Evolutionary conservation across 257 asterid genomes (phyloP).

Genomic region (Solanum appendiculatum): DNA sequence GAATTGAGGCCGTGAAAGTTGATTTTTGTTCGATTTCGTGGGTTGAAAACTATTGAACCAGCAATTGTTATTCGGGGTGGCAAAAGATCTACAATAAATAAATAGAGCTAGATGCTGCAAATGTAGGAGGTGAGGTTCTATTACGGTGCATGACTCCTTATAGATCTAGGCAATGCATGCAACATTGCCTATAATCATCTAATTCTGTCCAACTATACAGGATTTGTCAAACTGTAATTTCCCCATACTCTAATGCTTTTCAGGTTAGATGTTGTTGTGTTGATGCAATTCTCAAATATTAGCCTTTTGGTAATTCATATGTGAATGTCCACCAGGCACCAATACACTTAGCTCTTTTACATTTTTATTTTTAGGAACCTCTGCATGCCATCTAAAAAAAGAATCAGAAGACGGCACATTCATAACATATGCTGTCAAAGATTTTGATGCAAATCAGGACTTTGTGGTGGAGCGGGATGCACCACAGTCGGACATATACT

Average conservation of each 20-base stretch:
- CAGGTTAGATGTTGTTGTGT: background rate
- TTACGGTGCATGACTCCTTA: background rate
- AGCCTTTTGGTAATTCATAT: background rate
- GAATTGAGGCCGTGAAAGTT: background rate
- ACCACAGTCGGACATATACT: too few species aligned
- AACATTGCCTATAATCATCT: background rate
- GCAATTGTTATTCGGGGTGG: conserved; percentile 2
- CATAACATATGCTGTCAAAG: conserved; percentile 48
- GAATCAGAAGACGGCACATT: conserved; percentile 46
- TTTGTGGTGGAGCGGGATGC: background rate
- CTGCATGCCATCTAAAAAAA: conserved; percentile 79
- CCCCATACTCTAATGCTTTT: background rate
- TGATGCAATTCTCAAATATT: background rate
- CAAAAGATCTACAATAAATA: conserved; percentile 11
- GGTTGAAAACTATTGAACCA: conserved; percentile 9
- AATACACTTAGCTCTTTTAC: background rate
- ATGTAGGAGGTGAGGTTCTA: background rate
- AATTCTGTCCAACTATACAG: background rate
- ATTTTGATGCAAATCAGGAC: conserved; percentile 51
- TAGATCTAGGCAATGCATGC: background rate
- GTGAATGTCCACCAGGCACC: too few species aligned
- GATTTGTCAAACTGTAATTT: background rate
- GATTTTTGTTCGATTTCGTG: background rate
- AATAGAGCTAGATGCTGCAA: conserved; percentile 9
- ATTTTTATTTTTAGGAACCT: conserved; percentile 48